phyloP scores from a whole-genome alignment of 75 land plant genomes.

The Picea glauca region DNA sequence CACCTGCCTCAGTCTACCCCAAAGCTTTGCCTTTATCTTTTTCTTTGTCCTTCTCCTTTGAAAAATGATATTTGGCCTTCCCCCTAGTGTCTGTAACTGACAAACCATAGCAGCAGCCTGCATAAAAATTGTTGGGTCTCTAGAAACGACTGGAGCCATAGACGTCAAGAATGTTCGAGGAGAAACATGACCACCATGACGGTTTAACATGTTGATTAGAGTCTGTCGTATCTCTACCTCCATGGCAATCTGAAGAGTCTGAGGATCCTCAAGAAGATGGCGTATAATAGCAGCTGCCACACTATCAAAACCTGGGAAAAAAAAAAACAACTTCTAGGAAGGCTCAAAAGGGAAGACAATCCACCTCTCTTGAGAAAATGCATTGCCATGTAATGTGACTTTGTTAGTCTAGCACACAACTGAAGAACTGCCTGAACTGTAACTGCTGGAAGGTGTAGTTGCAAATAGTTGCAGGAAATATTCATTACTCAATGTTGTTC shows the following conservation, averaged over 20 bases:
- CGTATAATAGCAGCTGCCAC: conserved; percentile 85
- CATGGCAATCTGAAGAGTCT: conserved; percentile 93
- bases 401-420: conserved; percentile 88
- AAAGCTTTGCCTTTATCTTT: too few species aligned
- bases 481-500: conserved; percentile 55
- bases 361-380: conserved; percentile 89
- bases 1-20: too few species aligned
- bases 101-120: conserved; percentile 75
- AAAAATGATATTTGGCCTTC: too few species aligned
- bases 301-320: conserved; percentile 75
- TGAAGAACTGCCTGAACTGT: conserved; percentile 86
- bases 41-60: too few species aligned
- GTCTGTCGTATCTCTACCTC: conserved; percentile 89
- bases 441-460: conserved; percentile 58
- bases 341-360: conserved; percentile 57
- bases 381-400: conserved; percentile 67
- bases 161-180: conserved; percentile 71
- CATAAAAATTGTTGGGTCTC: conserved; percentile 89
- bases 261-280: conserved; percentile 97
- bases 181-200: conserved; percentile 58
- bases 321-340: conserved; percentile 70
- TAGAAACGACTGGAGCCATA: conserved; percentile 84
- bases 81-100: conserved; percentile 72
- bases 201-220: conserved; percentile 32
- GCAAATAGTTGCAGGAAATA: conserved; percentile 64